Base-by-base conservation (phyloP, 257 asterid genomes). In the Forsythia suspensa region DNA sequence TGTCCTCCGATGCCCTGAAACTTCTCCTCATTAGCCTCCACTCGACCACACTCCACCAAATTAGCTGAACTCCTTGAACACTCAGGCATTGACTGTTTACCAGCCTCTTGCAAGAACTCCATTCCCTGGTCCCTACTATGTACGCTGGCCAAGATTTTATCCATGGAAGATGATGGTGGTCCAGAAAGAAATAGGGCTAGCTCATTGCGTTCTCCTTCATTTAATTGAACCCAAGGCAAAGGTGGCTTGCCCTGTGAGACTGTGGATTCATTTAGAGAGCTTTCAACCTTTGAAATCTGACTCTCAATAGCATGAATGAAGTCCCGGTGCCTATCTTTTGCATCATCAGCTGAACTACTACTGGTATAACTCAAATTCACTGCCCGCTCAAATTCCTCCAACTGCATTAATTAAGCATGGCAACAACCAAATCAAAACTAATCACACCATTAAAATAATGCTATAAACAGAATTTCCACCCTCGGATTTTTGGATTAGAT, bases 331-430 rank as follows among this genome's bases (percentile, higher is more conserved):
- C 98, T 90, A 79, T 91, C 94, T 86, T 80, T 90, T 13, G 96
- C 88, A 85, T 93, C 96, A 21, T 91, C 93, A 3, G 79, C 90
- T 6, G 91, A 82, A 67, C 61, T 86, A 55, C 77, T 81, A 29
- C 76, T 81, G 3, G 77, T 68, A 82, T 93, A 91, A 87, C 96
- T 95, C 8, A 86, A 86, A 79, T 77, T 88, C 48, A 90, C 97
- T 21, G 98, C 99, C 24, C 94, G 91, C 71, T 85, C 98, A 41
- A 95, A 93, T 85, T 95, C 97, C 75, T 95, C 98, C 91, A 95
- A 83, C 97, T 93, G 94, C 87, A 91, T 72, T 42, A 15, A 34
- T 72, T 78, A 48, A 79, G 34, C 18, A 57, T 29, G 70, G 12
- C 38, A 63, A 63, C 37, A 24, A 18, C 29, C 9, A 55, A 55